phyloP scores from a whole-genome alignment of 78 protist genomes.

The Protostelium mycophagum region DNA sequence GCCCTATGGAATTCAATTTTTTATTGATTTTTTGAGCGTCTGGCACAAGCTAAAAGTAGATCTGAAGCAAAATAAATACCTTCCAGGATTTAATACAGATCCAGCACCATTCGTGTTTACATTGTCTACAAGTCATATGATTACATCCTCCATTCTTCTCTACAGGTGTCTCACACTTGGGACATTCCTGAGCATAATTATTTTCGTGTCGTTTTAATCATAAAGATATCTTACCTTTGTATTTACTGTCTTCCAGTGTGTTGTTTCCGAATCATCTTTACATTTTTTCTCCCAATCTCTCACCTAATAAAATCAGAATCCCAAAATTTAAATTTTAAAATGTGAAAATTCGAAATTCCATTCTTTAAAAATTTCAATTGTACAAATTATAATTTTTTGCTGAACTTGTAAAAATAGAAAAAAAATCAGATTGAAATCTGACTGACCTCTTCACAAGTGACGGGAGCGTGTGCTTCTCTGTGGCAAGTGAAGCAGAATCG shows the following conservation, averaged over 20 bases:
- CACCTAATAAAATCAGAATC: slow-evolving; percentile 38
- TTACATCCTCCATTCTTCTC: slow-evolving; percentile 78
- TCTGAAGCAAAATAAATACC: slow-evolving; percentile 29
- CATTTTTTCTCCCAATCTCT: slow-evolving; percentile 49
- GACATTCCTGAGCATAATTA: slow-evolving; percentile 28
- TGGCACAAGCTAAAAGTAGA: no score
- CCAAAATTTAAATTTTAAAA: no score
- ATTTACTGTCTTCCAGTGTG: slow-evolving; percentile 55
- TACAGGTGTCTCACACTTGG: slow-evolving; percentile 31
- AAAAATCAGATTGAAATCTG: neutral
- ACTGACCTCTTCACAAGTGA: slow-evolving; percentile 30
- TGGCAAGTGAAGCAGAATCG: slow-evolving; percentile 56
- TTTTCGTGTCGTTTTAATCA: no score
- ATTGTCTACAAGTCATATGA: slow-evolving; percentile 58
- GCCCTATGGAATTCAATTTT: no score
- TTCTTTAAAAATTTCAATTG: no score
- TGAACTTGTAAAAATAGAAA: neutral
- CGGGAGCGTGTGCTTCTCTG: slow-evolving; percentile 44
- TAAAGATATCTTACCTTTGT: no score
- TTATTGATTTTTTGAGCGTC: no score
- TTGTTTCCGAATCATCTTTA: slow-evolving; percentile 44
- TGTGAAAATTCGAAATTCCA: no score
- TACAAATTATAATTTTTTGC: no score
- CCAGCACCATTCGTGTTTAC: slow-evolving; percentile 68
- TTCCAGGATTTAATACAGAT: slow-evolving; percentile 37